Evolutionary conservation across 176 grass and related monocot species (phyloP), one percentile per base, ranked within the genome.

Genomic region (Aegilops speltoides): DNA sequence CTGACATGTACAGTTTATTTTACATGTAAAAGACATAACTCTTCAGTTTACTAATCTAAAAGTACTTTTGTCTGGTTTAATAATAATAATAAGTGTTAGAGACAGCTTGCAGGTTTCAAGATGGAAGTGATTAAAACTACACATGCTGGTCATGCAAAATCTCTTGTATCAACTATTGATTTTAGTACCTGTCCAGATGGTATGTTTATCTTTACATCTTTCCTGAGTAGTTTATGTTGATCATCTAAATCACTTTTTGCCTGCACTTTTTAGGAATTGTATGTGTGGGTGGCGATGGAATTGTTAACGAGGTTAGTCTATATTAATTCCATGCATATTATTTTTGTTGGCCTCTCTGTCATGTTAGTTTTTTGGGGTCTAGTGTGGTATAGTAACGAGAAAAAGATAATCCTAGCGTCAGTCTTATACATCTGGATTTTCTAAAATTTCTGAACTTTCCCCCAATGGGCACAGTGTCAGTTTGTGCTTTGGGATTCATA

Each of bases 91-190:
- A 85, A 87, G 50, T 85, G 77, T 72, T 84, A 66, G 64, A 46
- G 62, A 90, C 90, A 99, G 94, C 90, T 99, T 91, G 97, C 97
- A 94, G 94, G 97, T 86, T 97, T 99, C 86, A 94, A 93, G 89
- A 94, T 99, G 92, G 94, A 94, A 90, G 89, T 99, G 36, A 83
- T 99, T 83, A 96, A 97, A 82, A 99, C 97, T 41, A 91, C 87
- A 83, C 92, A 89, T 93, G 97, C 97, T 73, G 94, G 97, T 62
- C 97, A 99, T 93, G 97, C 97, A 85, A 99, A 89, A 92, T 88
- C 83, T 80, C 84, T 99, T 87, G 90, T 93, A 84, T 91, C 87
- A 78, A 90, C 87, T 77, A 88, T 99, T 62, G 90, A 99, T 93
- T 94, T 96, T 78, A 91, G 80, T 88, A 94, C 89, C 68, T 99